These are phyloP conservation scores for Neurospora hispaniola DNA, from an alignment of 495 filamentous ascomycete genomes.

Conservation along the genomic window DNA sequence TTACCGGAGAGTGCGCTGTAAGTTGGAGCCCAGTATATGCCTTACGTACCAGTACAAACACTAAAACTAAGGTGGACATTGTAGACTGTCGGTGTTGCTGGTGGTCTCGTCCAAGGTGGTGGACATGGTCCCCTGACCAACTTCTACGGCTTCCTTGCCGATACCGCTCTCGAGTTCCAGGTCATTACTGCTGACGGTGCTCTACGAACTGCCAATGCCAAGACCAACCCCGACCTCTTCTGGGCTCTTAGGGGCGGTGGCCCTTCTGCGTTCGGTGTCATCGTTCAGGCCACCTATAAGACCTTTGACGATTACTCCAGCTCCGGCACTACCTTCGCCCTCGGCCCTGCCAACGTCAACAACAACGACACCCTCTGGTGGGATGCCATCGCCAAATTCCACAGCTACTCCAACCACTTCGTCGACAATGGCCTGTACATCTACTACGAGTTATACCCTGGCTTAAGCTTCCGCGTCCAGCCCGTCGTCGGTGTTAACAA, in stretches of 20 bases:
- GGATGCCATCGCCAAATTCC: conserved; percentile 35
- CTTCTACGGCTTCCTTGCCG: conserved; percentile 42
- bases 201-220: conserved; percentile 39
- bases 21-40: conserved; percentile 3
- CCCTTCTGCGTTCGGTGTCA: conserved; percentile 45
- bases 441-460: conserved; percentile 34
- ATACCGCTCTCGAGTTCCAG: conserved; percentile 42
- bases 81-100: conserved; percentile 40
- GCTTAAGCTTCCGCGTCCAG: conserved; percentile 23
- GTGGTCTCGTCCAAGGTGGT: conserved; percentile 48
- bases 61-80: conserved; percentile 32
- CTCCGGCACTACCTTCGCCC: conserved; percentile 30
- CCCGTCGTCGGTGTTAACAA: conserved; percentile 37
- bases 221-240: conserved; percentile 49
- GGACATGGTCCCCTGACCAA: conserved; percentile 46
- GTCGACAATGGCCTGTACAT: conserved; percentile 35
- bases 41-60: conserved; percentile 23
- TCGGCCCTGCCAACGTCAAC: conserved; percentile 25
- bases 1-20: conserved; percentile 37
- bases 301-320: conserved; percentile 32
- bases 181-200: conserved; percentile 48
- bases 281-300: conserved; percentile 41
- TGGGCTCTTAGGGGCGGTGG: conserved; percentile 56
- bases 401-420: conserved; percentile 30
- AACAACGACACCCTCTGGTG: conserved; percentile 30